Conservation (phyloP, 495 filamentous ascomycete genomes). For the Saxophila tyrrhenica region DNA sequence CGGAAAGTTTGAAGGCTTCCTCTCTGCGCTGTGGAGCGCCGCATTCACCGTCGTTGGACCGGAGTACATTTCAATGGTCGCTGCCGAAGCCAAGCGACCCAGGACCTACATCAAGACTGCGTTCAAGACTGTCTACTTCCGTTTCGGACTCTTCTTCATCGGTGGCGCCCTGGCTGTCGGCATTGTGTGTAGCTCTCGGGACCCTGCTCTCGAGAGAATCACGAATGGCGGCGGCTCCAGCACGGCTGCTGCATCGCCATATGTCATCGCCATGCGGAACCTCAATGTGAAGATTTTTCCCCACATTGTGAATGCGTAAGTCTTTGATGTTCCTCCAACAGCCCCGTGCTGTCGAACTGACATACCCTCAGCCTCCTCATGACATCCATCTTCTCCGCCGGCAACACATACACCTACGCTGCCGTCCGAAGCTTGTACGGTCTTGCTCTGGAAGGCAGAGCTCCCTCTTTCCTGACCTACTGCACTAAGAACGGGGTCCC, state of each 20-base stretch:
- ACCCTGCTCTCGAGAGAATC: conserved; percentile 27
- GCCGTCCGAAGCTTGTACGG: conserved; percentile 67
- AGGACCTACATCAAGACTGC: conserved; percentile 37
- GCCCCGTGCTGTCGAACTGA: background rate
- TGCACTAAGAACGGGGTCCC: conserved; percentile 54
- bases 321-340: background rate
- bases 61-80: conserved; percentile 36
- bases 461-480: conserved; percentile 51
- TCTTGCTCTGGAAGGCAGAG: conserved; percentile 53
- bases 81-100: conserved; percentile 34
- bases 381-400: conserved; percentile 70
- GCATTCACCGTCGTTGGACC: conserved; percentile 32
- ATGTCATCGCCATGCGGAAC: conserved; percentile 76
- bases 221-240: conserved; percentile 21
- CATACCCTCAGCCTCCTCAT: conserved; percentile 45
- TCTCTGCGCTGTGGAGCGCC: conserved; percentile 32
- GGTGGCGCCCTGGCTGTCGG: conserved; percentile 37
- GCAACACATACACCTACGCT: conserved; percentile 78
- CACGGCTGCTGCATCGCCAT: conserved; percentile 57
- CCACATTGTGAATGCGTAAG: conserved; percentile 61
- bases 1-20: conserved; percentile 36
- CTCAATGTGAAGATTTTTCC: conserved; percentile 56
- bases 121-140: conserved; percentile 41
- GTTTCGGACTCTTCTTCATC: conserved; percentile 43
- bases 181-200: conserved; percentile 37